These are phyloP conservation scores for Aspergillus ellipticus DNA, from an alignment of 495 filamentous ascomycete genomes.

Conservation along the genomic window DNA sequence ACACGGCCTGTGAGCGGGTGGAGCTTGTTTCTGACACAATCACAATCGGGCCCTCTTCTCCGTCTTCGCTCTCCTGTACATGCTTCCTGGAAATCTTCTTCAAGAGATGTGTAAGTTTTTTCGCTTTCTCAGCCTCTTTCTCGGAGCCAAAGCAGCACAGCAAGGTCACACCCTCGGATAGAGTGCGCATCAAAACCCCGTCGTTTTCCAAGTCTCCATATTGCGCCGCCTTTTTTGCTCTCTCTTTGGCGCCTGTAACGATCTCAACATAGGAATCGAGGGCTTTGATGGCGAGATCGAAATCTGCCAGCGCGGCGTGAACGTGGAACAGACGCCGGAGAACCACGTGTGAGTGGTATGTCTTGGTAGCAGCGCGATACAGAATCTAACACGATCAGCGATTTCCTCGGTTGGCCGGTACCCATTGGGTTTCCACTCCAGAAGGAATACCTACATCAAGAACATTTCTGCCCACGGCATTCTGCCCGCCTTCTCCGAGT, in stretches of 20 bases:
- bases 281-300: slow-evolving; percentile 79
- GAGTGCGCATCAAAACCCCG: slow-evolving; percentile 66
- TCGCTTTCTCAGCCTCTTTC: slow-evolving; percentile 72
- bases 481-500: slow-evolving; percentile 73
- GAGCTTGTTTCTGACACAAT: slow-evolving; percentile 18
- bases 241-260: slow-evolving; percentile 71
- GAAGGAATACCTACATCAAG: slow-evolving; percentile 57
- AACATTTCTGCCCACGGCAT: slow-evolving; percentile 63
- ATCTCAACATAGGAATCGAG: slow-evolving; percentile 89
- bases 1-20: slow-evolving; percentile 34
- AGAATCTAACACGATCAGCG: slow-evolving; percentile 52
- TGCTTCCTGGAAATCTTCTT: slow-evolving; percentile 60
- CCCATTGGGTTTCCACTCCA: no score
- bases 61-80: slow-evolving; percentile 29
- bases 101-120: slow-evolving; percentile 59
- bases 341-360: slow-evolving; percentile 87
- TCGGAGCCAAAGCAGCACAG: slow-evolving; percentile 76
- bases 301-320: slow-evolving; percentile 80
- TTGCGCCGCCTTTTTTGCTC: slow-evolving; percentile 73
- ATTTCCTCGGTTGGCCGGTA: no score
- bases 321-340: slow-evolving; percentile 85
- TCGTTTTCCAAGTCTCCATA: slow-evolving; percentile 76
- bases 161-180: slow-evolving; percentile 71
- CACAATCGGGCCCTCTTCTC: slow-evolving; percentile 25
- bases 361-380: slow-evolving; percentile 84